Evolutionary conservation across 169 alveolate genomes (phyloP).

Genomic region (Amoebophrya sp.): DNA sequence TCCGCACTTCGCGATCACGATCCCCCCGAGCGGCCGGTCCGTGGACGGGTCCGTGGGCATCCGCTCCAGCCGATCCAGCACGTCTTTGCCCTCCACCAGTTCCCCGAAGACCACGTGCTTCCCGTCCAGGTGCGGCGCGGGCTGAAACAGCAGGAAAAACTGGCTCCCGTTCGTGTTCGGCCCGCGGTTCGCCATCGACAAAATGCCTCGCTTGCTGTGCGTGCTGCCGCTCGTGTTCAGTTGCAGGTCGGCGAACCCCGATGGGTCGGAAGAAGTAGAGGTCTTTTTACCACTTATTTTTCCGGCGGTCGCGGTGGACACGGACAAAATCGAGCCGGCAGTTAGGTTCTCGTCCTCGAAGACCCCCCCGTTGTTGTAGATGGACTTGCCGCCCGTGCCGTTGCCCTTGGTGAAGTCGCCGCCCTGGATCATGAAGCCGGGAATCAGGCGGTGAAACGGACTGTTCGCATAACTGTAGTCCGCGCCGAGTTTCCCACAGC

Average conservation of each 20-base stretch:
- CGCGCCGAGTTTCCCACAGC: conserved; percentile 36
- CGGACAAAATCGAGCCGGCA: too few species aligned
- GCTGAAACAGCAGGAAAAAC: conserved; percentile 71
- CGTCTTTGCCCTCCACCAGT: conserved; percentile 66
- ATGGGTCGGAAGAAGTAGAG: too few species aligned
- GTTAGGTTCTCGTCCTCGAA: too few species aligned
- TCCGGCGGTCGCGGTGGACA: too few species aligned
- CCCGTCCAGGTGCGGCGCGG: conserved; percentile 80
- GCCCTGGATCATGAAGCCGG: conserved; percentile 60
- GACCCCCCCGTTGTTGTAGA: too few species aligned
- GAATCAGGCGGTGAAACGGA: conserved; percentile 44
- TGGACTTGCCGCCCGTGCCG: conserved; percentile 79
- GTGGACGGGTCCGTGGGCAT: too few species aligned
- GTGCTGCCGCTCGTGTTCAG: too few species aligned
- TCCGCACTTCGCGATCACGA: too few species aligned
- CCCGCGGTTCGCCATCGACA: conserved; percentile 86
- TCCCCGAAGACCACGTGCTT: conserved; percentile 93
- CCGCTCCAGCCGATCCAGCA: conserved; percentile 40
- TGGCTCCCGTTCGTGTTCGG: conserved; percentile 83
- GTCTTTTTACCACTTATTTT: too few species aligned
- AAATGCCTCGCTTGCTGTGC: too few species aligned
- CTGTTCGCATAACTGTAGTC: background rate
- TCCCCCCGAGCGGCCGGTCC: too few species aligned
- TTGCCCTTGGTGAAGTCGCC: conserved; percentile 80
- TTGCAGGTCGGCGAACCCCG: too few species aligned